A percentile compares a stretch with the other conserved stretches of the same genome.
Conservation (phyloP, 176 grass and related monocot species). For the maize (Zea mays) region DNA sequence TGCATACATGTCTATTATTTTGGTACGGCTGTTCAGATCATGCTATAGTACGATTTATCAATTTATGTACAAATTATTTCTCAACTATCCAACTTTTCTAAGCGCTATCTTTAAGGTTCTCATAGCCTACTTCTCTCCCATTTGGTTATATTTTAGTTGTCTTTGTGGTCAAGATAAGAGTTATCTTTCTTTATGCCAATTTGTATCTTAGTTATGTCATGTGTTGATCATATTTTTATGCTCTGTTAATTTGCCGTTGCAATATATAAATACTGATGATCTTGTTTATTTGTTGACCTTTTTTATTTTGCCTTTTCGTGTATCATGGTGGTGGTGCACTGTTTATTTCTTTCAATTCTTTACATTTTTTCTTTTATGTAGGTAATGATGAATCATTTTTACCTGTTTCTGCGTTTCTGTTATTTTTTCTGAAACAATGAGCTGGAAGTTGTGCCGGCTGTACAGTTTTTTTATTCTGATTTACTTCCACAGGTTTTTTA, state of each 20-base stretch:
- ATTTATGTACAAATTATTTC: constrained; percentile 10
- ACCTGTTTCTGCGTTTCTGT: constrained; percentile 27
- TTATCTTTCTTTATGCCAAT: too few relatives aligned
- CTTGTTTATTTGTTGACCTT: too few relatives aligned
- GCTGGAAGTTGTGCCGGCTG: constrained; percentile 11
- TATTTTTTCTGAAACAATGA: constrained; percentile 16
- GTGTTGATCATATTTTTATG: too few relatives aligned
- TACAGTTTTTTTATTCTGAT: constrained; percentile 3
- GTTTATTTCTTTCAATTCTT: too few relatives aligned
- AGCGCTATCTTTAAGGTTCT: constrained; percentile 5
- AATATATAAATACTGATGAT: too few relatives aligned
- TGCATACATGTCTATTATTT: constrained; percentile 15
- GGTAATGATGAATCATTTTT: constrained; percentile 11
- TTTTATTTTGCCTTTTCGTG: too few relatives aligned
- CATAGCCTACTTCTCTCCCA: neutral
- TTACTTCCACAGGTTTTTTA: neutral
- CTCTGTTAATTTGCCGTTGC: too few relatives aligned
- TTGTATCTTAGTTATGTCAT: too few relatives aligned
- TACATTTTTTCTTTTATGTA: neutral
- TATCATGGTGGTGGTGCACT: too few relatives aligned
- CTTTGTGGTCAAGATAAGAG: neutral
- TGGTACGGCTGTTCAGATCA: neutral
- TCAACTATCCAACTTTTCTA: constrained; percentile 1
- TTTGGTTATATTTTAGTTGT: constrained; percentile 4
- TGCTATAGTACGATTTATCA: neutral